A percentile compares a stretch with the other conserved stretches of the same genome.
These are phyloP conservation scores for Astrocystis sublimbata DNA, from an alignment of 495 filamentous ascomycete genomes.

Conservation along the genomic window DNA sequence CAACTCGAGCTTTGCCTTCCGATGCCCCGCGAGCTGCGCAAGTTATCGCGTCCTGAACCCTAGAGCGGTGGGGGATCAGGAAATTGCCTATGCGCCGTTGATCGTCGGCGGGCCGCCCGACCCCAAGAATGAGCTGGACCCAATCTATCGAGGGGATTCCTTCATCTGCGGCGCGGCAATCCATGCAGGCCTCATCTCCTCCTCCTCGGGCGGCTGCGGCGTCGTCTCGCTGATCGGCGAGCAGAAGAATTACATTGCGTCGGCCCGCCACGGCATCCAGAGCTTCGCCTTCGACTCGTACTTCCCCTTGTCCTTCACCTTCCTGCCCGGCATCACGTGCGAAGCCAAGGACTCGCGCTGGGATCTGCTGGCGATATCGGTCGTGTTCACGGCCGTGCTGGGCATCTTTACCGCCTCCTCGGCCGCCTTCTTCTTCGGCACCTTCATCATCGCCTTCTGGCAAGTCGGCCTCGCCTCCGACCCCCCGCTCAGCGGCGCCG, in stretches of 20 bases:
- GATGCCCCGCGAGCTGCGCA: slow-evolving; percentile 76
- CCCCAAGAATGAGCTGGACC: slow-evolving; percentile 40
- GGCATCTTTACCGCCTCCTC: slow-evolving; percentile 71
- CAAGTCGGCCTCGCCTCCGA: slow-evolving; percentile 80
- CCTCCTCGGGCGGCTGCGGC: slow-evolving; percentile 74
- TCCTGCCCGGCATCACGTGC: slow-evolving; percentile 55
- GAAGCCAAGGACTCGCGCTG: slow-evolving; percentile 66
- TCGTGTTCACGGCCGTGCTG: slow-evolving; percentile 63
- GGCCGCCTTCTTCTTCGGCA: slow-evolving; percentile 67
- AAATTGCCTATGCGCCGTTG: slow-evolving; percentile 67
- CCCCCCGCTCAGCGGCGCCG: slow-evolving; percentile 60
- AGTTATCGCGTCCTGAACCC: slow-evolving; percentile 67
- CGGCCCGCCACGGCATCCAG: slow-evolving; percentile 62
- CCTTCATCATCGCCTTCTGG: slow-evolving; percentile 72
- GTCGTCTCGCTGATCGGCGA: slow-evolving; percentile 68
- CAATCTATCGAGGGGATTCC: slow-evolving; percentile 77
- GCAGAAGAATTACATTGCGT: slow-evolving; percentile 60
- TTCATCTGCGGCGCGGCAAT: slow-evolving; percentile 81
- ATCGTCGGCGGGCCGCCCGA: slow-evolving; percentile 72
- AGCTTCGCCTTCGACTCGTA: slow-evolving; percentile 71
- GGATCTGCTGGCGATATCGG: slow-evolving; percentile 71
- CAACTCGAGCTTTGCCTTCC: slow-evolving; percentile 67
- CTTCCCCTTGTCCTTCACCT: slow-evolving; percentile 76
- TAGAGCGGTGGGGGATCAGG: slow-evolving; percentile 70
- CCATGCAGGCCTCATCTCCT: slow-evolving; percentile 70